Evolutionary conservation across 2,329 filamentous ascomycete genomes (phyloP).

Genomic region (Sporothrix protearum): DNA sequence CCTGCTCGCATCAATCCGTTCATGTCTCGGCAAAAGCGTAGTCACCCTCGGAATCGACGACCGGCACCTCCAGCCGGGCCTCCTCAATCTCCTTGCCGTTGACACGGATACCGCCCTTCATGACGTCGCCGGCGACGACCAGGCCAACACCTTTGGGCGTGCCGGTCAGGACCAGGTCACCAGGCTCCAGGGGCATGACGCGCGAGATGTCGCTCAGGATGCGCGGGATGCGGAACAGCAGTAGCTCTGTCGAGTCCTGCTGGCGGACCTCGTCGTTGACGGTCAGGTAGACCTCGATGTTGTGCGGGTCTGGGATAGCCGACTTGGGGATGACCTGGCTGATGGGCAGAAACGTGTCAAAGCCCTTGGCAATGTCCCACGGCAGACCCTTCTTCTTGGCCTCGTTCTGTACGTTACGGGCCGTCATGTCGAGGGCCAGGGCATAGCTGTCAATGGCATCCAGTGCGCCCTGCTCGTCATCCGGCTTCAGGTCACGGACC

Average conservation of each 20-base stretch:
- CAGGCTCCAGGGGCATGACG: conserved; percentile 89
- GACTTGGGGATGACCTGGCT: conserved; percentile 76
- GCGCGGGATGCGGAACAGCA: conserved; percentile 87
- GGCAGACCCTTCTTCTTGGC: conserved; percentile 96
- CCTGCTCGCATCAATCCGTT: conserved; percentile 24
- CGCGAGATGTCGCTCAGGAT: conserved; percentile 87
- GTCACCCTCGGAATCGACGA: conserved; percentile 72
- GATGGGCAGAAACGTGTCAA: conserved; percentile 94
- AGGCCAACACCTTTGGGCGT: conserved; percentile 93
- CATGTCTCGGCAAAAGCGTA: conserved; percentile 76
- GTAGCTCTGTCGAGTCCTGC: conserved; percentile 83
- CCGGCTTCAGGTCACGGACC: conserved; percentile 68
- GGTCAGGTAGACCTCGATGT: conserved; percentile 78
- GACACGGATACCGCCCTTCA: conserved; percentile 78
- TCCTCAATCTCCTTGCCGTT: conserved; percentile 79
- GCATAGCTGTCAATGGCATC: conserved; percentile 85
- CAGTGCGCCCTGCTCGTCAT: conserved; percentile 71
- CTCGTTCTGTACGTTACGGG: conserved; percentile 90
- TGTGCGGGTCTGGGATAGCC: conserved; percentile 79
- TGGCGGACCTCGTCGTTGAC: conserved; percentile 79
- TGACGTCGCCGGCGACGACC: conserved; percentile 79
- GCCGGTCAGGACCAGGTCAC: conserved; percentile 92
- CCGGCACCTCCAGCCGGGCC: conserved; percentile 75
- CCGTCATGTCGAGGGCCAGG: conserved; percentile 95
- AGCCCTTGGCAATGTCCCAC: conserved; percentile 95